Conservation (phyloP, 2,329 filamentous ascomycete genomes). For the Penicillium sp. region DNA sequence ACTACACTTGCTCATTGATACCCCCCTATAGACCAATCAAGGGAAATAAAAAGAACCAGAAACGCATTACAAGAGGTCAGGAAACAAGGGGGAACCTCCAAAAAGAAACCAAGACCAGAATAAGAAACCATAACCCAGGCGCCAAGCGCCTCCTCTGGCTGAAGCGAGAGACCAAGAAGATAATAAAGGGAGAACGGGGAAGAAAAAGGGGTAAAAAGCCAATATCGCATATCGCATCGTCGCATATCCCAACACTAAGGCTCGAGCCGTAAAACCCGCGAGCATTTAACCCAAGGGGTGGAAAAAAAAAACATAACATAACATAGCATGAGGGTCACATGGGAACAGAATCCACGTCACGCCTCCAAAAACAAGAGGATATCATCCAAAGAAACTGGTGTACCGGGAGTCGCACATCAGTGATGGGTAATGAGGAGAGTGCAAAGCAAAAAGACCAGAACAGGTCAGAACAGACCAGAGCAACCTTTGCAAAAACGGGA, state of each 20-base stretch:
- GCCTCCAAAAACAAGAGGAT: conserved; percentile 13
- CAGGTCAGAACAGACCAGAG: no score
- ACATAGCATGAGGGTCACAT: conserved; percentile 4
- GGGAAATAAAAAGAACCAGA: conserved; percentile 1
- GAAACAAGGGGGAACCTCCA: no score
- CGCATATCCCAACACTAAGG: conserved; percentile 26
- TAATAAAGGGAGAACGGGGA: conserved; percentile 16
- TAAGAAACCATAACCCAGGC: conserved; percentile 20
- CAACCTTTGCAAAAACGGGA: no score
- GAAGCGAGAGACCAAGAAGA: conserved; percentile 30
- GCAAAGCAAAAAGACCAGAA: background rate
- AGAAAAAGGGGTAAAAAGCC: conserved; percentile 10
- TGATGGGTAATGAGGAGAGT: no score
- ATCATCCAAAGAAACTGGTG: conserved; percentile 9
- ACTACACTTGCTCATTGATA: conserved; percentile 17
- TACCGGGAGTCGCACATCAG: conserved; percentile 1
- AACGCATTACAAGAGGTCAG: conserved; percentile 11
- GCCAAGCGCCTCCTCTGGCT: conserved; percentile 28
- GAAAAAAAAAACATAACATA: conserved; percentile 1
- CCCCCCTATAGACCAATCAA: conserved; percentile 18
- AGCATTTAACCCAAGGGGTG: conserved; percentile 7
- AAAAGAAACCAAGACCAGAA: conserved; percentile 15
- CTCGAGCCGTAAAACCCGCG: conserved; percentile 18
- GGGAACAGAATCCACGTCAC: conserved; percentile 7
- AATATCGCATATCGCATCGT: conserved; percentile 27